Evolutionary conservation across 176 grass and related monocot genomes (phyloP), one percentile per base, ranked within the genome.

Genomic region (Puccinellia tenuiflora): DNA sequence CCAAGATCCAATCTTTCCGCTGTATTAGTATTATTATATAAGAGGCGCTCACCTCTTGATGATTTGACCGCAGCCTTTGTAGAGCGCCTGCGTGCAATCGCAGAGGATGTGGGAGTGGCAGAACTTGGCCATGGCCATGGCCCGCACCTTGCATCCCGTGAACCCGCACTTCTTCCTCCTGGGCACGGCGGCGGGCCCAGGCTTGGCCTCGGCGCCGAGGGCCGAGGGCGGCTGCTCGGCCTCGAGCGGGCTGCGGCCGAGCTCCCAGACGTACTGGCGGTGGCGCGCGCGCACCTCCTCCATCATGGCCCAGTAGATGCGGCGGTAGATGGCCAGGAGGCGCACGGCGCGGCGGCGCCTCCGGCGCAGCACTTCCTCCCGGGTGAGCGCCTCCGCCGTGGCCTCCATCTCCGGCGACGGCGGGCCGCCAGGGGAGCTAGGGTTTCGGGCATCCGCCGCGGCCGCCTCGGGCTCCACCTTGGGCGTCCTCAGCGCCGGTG

Each of bases 71-170:
- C 96, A 99, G n/a, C 89, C 76, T 61, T 94, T 96, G 80, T 99
- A 99, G 4, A 99, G 93, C 60, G 38, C 79, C 91, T 99, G 96
- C 13, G 85, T 90, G 1, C 35, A 81, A 62, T 99, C 93, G 0
- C 78, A 86, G 29, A 99, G 88, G 47, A 99, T 94, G 88, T 99
- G 97, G 38, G 77, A 76, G 84, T 96, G 93, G 21, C 97, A 99
- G 68, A 60, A 99, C 73, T 39, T 88, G 8, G 93, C 86, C 81
- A 95, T 87, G 22, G 91, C 79, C 97, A 99, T 99, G 35, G 97
- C 89, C 88, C 92, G 89, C 61, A 92, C 54, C 90, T 94, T 99
- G 68, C 97, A 99, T 0, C 91, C 97, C 0, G 89, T n/a, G 75
- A 90, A 96, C 3, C 83, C 91, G 64, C 97, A 99, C 85, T 92